Conservation (phyloP, 2,329 filamentous ascomycete species). For the Chrysosphaeria jannelii region DNA sequence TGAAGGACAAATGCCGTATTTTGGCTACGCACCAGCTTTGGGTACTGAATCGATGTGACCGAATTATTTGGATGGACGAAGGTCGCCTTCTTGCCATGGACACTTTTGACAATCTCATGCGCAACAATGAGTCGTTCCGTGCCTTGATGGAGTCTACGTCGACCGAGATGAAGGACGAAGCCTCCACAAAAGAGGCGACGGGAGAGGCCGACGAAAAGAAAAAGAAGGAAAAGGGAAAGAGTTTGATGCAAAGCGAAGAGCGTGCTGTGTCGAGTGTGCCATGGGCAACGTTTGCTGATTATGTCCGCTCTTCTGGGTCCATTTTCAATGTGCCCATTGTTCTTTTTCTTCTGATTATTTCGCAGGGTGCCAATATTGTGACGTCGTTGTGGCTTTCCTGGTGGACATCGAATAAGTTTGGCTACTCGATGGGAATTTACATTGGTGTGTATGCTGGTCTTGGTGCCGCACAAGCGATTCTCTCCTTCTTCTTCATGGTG, state of each 20-base stretch:
- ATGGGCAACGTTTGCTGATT: slow-evolving; percentile 52
- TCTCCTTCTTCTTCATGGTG: slow-evolving; percentile 60
- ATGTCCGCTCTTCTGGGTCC: slow-evolving; percentile 44
- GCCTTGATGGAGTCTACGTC: slow-evolving; percentile 66
- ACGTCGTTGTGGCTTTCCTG: slow-evolving; percentile 83
- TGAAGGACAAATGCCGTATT: slow-evolving; percentile 70
- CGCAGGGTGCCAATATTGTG: slow-evolving; percentile 60
- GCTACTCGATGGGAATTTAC: slow-evolving; percentile 35
- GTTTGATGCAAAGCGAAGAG: slow-evolving; percentile 44
- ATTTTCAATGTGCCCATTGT: slow-evolving; percentile 37
- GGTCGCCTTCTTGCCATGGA: slow-evolving; percentile 63
- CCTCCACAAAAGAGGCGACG: slow-evolving; percentile 12
- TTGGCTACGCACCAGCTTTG: slow-evolving; percentile 88
- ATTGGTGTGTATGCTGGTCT: slow-evolving; percentile 44
- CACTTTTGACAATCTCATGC: slow-evolving; percentile 72
- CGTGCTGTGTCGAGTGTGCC: slow-evolving; percentile 46
- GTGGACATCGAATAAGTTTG: slow-evolving; percentile 63
- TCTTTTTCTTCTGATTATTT: slow-evolving; percentile 29
- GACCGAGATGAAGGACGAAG: slow-evolving; percentile 30
- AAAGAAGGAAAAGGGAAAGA: slow-evolving; percentile 26
- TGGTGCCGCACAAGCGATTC: slow-evolving; percentile 35
- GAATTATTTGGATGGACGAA: slow-evolving; percentile 78
- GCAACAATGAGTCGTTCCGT: slow-evolving; percentile 45
- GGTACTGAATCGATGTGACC: slow-evolving; percentile 67
- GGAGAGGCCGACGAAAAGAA: slow-evolving; percentile 14